These are phyloP conservation scores for Taiozyma sp. DNA, from an alignment of 1,139 yeast species.

Conservation along the genomic window DNA sequence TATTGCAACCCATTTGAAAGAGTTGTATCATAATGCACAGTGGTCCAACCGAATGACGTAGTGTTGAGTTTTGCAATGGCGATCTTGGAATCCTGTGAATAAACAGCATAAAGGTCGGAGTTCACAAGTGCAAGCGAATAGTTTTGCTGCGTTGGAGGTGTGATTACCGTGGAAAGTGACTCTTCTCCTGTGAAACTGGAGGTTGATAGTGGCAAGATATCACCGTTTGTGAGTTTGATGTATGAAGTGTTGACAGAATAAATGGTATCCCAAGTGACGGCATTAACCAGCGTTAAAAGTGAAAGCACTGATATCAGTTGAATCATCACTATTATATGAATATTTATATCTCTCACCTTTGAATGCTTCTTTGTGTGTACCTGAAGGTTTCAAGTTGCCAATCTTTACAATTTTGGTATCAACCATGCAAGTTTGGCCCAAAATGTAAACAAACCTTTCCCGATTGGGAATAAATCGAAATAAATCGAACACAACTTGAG, in stretches of 20 bases:
- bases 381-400: too few relatives aligned
- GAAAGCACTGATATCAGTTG: background rate
- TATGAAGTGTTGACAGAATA: background rate
- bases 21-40: conserved; percentile 16
- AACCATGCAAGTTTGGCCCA: background rate
- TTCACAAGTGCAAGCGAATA: conserved; percentile 20
- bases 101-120: conserved; percentile 24
- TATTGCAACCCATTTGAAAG: conserved; percentile 11
- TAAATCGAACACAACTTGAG: background rate
- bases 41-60: conserved; percentile 22
- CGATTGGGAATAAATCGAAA: background rate
- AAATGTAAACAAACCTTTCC: background rate
- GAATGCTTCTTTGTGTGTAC: background rate
- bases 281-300: background rate
- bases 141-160: conserved; percentile 18
- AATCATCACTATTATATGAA: background rate
- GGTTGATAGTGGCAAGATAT: background rate
- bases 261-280: background rate
- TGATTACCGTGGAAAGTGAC: conserved; percentile 10
- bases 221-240: background rate
- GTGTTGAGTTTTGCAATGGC: conserved; percentile 18
- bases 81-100: conserved; percentile 16
- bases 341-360: background rate
- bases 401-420: background rate
- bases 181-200: background rate